phyloP scores from a whole-genome alignment of 768 basidiomycete genomes.

The Hemileccinum impolitum region DNA sequence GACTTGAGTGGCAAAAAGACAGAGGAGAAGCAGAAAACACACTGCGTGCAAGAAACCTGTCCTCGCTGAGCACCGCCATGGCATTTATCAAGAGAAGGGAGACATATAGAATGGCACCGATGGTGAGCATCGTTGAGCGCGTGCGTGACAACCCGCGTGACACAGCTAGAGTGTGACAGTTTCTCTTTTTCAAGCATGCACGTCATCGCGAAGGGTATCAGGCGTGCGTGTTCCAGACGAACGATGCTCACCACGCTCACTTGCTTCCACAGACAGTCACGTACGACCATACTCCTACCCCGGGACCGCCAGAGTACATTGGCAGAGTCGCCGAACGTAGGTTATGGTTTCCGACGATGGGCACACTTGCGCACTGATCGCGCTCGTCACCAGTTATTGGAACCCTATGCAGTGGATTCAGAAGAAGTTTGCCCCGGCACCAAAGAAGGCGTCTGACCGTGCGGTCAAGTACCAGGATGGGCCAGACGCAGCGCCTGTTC shows the following conservation, averaged over 20 bases:
- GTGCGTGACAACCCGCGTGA: slow-evolving; percentile 20
- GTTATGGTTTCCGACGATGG: slow-evolving; percentile 14
- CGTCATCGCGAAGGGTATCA: slow-evolving; percentile 21
- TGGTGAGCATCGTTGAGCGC: slow-evolving; percentile 42
- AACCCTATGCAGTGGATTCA: slow-evolving; percentile 64
- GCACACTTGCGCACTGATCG: not conserved
- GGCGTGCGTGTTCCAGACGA: slow-evolving; percentile 18
- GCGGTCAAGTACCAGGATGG: slow-evolving; percentile 39
- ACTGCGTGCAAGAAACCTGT: slow-evolving; percentile 93
- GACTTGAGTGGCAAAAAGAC: slow-evolving; percentile 14
- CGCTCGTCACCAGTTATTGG: slow-evolving; percentile 41
- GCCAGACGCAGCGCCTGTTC: slow-evolving; percentile 17
- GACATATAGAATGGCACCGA: slow-evolving; percentile 82
- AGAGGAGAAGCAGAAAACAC: slow-evolving; percentile 32
- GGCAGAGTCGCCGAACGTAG: slow-evolving; percentile 45
- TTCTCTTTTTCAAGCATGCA: slow-evolving; percentile 22
- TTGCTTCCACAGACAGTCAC: slow-evolving; percentile 11
- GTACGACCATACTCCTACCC: slow-evolving; percentile 7
- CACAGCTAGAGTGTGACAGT: not conserved
- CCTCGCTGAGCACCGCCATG: slow-evolving; percentile 92
- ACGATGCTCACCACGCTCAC: not conserved
- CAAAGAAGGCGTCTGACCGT: slow-evolving; percentile 43
- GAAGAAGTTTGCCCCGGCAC: slow-evolving; percentile 50
- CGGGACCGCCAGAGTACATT: slow-evolving; percentile 24
- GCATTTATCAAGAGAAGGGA: slow-evolving; percentile 88